A percentile compares a stretch with the other conserved stretches of the same genome.
Conservation (phyloP, 768 basidiomycete species). For the Guyanaporus albipodus region DNA sequence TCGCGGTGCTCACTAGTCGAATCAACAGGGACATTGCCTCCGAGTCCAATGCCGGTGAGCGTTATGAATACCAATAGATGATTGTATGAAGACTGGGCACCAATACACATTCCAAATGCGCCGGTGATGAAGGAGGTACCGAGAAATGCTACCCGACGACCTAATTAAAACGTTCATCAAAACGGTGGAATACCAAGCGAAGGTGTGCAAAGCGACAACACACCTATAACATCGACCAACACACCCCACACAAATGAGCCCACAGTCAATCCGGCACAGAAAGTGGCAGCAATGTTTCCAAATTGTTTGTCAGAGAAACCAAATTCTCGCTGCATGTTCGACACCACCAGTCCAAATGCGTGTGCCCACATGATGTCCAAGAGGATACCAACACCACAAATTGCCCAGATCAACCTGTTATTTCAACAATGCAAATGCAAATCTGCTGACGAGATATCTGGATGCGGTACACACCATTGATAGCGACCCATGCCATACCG, state of each 20-base stretch:
- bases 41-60: constrained; percentile 9
- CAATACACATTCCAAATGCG: constrained; percentile 11
- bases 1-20: constrained; percentile 6
- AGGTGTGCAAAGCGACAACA: background rate
- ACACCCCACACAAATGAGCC: constrained; percentile 13
- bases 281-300: constrained; percentile 4
- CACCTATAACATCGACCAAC: constrained; percentile 16
- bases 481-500: too few relatives aligned
- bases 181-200: background rate
- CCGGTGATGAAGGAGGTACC: constrained; percentile 12
- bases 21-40: constrained; percentile 15
- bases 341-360: background rate
- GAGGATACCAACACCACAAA: constrained; percentile 8
- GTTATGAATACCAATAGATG: constrained; percentile 6
- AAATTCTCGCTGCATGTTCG: constrained; percentile 12
- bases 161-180: constrained; percentile 1
- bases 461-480: too few relatives aligned
- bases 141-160: constrained; percentile 13
- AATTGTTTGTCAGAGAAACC: constrained; percentile 15
- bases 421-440: too few relatives aligned
- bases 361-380: constrained; percentile 9
- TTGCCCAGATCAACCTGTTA: constrained; percentile 16
- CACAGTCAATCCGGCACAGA: background rate
- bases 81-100: constrained; percentile 9
- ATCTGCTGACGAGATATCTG: too few relatives aligned